Evolutionary conservation across 768 basidiomycete genomes (phyloP).

Genomic region (Zangia roseola): DNA sequence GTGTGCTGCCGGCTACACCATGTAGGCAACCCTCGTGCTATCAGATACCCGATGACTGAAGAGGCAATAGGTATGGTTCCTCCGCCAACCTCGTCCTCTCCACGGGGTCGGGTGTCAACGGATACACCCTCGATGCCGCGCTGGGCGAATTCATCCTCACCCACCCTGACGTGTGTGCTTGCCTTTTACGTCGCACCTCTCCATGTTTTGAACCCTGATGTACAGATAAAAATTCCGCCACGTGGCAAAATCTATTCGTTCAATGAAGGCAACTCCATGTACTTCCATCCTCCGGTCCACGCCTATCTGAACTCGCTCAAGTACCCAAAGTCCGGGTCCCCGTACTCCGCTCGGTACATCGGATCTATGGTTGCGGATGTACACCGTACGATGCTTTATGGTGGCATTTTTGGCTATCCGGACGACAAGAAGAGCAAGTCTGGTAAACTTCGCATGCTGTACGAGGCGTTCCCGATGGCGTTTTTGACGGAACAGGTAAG

Average conservation of each 20-base stretch:
- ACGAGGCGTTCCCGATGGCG: conserved; percentile 98
- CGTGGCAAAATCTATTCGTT: conserved; percentile 99
- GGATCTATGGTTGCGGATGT: conserved; percentile 99
- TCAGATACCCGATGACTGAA: conserved; percentile 10
- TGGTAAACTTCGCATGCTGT: conserved; percentile 91
- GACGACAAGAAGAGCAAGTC: conserved; percentile 96
- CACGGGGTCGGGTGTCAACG: conserved; percentile 94
- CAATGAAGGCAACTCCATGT: conserved; percentile 97
- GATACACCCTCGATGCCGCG: conserved; percentile 93
- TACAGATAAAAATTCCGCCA: conserved; percentile 84
- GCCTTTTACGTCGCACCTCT: conserved; percentile 1
- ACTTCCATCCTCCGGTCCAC: conserved; percentile 80
- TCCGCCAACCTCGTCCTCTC: conserved; percentile 95
- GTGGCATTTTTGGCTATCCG: conserved; percentile 98
- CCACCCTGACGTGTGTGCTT: conserved; percentile 76
- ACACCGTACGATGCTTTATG: conserved; percentile 93
- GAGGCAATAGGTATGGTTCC: conserved; percentile 70
- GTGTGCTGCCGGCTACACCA: conserved; percentile 98
- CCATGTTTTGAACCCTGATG: background rate
- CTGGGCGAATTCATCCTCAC: conserved; percentile 99
- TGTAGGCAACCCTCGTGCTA: conserved; percentile 50
- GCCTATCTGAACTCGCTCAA: conserved; percentile 92
- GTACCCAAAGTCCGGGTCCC: conserved; percentile 71
- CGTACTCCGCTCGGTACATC: conserved; percentile 92
- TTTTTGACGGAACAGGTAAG: conserved; percentile 88